phyloP scores from a whole-genome alignment of 2,329 filamentous ascomycete genomes.

The Diplodia sapinea region DNA sequence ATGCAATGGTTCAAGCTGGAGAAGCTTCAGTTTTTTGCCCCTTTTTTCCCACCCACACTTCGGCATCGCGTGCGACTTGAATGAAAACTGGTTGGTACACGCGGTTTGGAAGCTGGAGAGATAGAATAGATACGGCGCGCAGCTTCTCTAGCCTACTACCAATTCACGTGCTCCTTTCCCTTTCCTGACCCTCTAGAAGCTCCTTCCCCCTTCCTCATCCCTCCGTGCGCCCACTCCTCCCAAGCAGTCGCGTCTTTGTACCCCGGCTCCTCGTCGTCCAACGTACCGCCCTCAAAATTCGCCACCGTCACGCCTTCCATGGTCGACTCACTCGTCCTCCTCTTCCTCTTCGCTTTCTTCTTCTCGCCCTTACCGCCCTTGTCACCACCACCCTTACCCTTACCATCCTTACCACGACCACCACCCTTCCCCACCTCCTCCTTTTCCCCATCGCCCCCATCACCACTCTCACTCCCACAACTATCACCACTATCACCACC shows the following conservation, averaged over 20 bases:
- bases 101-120: too few species aligned
- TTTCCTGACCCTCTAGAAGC: too few species aligned
- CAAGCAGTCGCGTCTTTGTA: background rate
- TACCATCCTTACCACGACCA: background rate
- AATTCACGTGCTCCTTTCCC: background rate
- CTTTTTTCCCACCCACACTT: too few species aligned
- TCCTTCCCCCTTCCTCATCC: background rate
- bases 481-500: too few species aligned
- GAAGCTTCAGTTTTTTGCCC: too few species aligned
- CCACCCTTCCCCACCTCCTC: background rate
- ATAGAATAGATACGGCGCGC: background rate
- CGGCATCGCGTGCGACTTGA: too few species aligned
- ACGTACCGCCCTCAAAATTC: background rate
- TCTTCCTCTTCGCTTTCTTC: background rate
- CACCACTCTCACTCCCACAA: too few species aligned
- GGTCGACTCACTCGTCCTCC: background rate
- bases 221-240: slow-evolving; percentile 7
- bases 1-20: too few species aligned
- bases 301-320: background rate
- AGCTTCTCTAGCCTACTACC: background rate
- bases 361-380: background rate
- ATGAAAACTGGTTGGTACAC: too few species aligned
- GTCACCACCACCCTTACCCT: background rate
- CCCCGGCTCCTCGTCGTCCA: background rate
- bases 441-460: background rate